A percentile compares a stretch with the other conserved stretches of the same genome.
Evolutionary conservation across 192 early-diverging fungal species (phyloP).

Genomic region (Linnemannia hyalina): DNA sequence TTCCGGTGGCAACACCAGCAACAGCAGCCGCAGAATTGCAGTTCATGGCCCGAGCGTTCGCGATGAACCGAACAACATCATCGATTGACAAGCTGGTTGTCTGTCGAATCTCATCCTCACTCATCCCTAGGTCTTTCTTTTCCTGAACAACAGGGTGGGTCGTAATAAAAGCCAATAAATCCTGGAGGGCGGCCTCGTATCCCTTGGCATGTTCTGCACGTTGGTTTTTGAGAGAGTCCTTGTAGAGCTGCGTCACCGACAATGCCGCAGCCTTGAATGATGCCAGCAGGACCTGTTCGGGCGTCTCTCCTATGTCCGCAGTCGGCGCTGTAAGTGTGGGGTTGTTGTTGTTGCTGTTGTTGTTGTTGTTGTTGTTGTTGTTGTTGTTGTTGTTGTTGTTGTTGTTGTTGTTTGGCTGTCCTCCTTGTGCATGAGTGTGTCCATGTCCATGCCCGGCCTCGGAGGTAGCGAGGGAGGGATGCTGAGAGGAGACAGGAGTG

Average conservation of each 20-base stretch:
- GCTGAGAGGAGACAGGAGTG: background rate
- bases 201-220: slow-evolving; percentile 62
- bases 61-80: slow-evolving; percentile 39
- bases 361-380: too few relatives aligned
- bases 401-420: background rate
- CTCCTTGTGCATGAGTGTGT: background rate
- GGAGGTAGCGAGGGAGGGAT: background rate
- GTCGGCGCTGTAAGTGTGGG: background rate
- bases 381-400: background rate
- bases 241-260: slow-evolving; percentile 66
- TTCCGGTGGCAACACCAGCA: slow-evolving; percentile 8
- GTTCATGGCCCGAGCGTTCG: slow-evolving; percentile 49
- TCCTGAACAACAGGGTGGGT: slow-evolving; percentile 55
- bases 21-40: slow-evolving; percentile 6
- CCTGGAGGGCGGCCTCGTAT: slow-evolving; percentile 67
- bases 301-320: slow-evolving; percentile 37
- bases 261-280: slow-evolving; percentile 68
- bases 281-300: slow-evolving; percentile 63
- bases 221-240: slow-evolving; percentile 67
- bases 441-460: background rate
- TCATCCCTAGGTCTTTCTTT: slow-evolving; percentile 40
- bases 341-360: too few relatives aligned
- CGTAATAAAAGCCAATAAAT: slow-evolving; percentile 63
- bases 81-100: slow-evolving; percentile 43
- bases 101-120: slow-evolving; percentile 45